Percentiles rank a stretch among this genome's conserved stretches.
Evolutionary conservation across 139 green algal genomes (phyloP).

Genomic region (Volvox africanus): DNA sequence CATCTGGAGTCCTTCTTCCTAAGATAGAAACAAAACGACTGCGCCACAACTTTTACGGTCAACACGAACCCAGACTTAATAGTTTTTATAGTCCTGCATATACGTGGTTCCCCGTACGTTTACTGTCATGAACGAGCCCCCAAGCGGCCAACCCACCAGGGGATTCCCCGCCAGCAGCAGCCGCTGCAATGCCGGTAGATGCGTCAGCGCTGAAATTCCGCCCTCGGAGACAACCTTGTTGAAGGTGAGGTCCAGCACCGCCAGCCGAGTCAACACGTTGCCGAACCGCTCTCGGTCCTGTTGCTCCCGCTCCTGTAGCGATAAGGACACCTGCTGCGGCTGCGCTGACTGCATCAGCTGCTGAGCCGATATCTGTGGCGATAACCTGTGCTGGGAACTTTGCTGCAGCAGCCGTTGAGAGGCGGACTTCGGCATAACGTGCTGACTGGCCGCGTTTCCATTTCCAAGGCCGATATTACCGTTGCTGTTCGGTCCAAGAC

Average conservation of each 20-base stretch:
- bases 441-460: too few species aligned
- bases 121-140: too few species aligned
- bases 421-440: too few species aligned
- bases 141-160: slow-evolving; percentile 12
- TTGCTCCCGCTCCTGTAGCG: background rate
- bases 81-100: too few species aligned
- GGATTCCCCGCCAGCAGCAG: slow-evolving; percentile 65
- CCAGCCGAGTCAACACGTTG: slow-evolving; percentile 28
- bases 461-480: too few species aligned
- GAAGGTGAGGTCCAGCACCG: slow-evolving; percentile 51
- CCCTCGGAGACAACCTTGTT: slow-evolving; percentile 28
- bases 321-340: background rate
- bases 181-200: slow-evolving; percentile 42
- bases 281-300: background rate
- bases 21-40: too few species aligned
- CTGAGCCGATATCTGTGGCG: background rate
- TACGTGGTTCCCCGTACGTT: too few species aligned
- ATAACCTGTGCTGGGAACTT: background rate
- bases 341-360: background rate
- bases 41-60: too few species aligned
- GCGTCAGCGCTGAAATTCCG: slow-evolving; percentile 28
- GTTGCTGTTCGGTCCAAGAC: too few species aligned
- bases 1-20: too few species aligned
- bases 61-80: too few species aligned
- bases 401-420: background rate